Evolutionary conservation across 768 basidiomycete genomes (phyloP).

Genomic region (Rubroboletus pulcherrimus): DNA sequence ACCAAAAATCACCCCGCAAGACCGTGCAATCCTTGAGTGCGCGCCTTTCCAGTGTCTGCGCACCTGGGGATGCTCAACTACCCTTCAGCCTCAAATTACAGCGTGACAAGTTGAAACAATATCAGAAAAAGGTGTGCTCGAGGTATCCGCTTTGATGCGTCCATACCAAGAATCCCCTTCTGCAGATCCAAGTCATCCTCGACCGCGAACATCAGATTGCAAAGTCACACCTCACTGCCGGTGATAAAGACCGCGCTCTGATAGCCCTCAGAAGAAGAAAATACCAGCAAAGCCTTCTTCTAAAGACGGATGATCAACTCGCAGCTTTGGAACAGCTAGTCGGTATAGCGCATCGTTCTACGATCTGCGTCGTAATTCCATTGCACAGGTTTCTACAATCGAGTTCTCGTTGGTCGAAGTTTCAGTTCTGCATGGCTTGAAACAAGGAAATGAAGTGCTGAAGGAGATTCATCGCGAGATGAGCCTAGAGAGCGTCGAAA

Average conservation of each 20-base stretch:
- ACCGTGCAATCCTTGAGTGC: slow-evolving; percentile 93
- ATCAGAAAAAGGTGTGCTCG: slow-evolving; percentile 79
- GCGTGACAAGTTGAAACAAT: slow-evolving; percentile 91
- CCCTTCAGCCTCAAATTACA: slow-evolving; percentile 83
- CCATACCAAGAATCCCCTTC: neutral
- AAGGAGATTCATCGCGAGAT: slow-evolving; percentile 94
- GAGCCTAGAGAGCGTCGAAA: slow-evolving; percentile 91
- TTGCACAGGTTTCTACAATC: slow-evolving; percentile 81
- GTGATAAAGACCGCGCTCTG: slow-evolving; percentile 84
- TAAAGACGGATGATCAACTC: slow-evolving; percentile 87
- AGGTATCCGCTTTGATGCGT: neutral
- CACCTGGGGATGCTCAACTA: slow-evolving; percentile 18
- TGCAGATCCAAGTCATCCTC: slow-evolving; percentile 80
- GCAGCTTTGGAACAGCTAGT: slow-evolving; percentile 88
- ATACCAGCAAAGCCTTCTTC: slow-evolving; percentile 85
- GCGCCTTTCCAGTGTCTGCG: slow-evolving; percentile 32
- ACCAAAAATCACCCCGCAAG: slow-evolving; percentile 90
- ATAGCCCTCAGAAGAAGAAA: slow-evolving; percentile 87
- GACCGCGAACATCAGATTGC: slow-evolving; percentile 90
- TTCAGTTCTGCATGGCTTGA: slow-evolving; percentile 86
- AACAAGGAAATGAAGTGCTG: slow-evolving; percentile 90
- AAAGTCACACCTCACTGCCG: slow-evolving; percentile 70
- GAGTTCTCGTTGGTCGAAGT: slow-evolving; percentile 95
- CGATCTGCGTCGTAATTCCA: neutral
- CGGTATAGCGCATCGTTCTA: slow-evolving; percentile 23